Evolutionary conservation across 805 yeast genomes (phyloP).

Genomic region (Wickerhamiella allomyrinae): DNA sequence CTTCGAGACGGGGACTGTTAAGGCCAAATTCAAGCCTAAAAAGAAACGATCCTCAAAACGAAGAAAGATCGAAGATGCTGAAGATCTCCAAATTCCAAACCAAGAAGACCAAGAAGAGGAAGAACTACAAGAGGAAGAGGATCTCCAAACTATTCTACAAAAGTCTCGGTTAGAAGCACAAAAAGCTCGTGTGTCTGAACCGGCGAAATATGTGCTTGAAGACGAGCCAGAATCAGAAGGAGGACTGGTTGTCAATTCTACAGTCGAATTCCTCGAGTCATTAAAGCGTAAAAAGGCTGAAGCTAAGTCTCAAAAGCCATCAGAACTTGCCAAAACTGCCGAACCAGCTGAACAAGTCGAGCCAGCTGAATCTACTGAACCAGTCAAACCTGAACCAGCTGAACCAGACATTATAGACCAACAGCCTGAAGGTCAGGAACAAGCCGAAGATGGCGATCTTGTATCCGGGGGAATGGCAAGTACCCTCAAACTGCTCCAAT

Average conservation of each 20-base stretch:
- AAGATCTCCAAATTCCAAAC: too few relatives aligned
- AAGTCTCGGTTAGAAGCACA: background rate
- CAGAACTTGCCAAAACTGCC: too few relatives aligned
- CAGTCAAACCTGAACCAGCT: background rate
- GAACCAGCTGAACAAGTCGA: too few relatives aligned
- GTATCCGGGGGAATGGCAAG: constrained; percentile 26
- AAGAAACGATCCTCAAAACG: background rate
- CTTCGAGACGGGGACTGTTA: background rate
- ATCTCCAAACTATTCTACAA: constrained; percentile 24
- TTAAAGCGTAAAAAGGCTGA: background rate
- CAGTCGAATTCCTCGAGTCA: constrained; percentile 22
- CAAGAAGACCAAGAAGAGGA: constrained; percentile 15
- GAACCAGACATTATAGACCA: background rate
- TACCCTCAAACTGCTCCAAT: constrained; percentile 24
- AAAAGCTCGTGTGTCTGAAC: too few relatives aligned
- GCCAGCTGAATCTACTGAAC: too few relatives aligned
- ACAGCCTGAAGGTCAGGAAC: background rate
- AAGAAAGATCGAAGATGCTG: background rate
- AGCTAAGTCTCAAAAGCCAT: too few relatives aligned
- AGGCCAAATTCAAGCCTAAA: constrained; percentile 8
- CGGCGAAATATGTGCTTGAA: too few relatives aligned
- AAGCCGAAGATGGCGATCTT: background rate
- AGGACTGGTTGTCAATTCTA: constrained; percentile 30
- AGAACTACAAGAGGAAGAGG: constrained; percentile 27
- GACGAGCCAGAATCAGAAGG: constrained; percentile 1